Percentiles rank a stretch among this genome's conserved stretches.
These are phyloP conservation scores for Pleurotus platypus DNA, from an alignment of 768 basidiomycete species.

Conservation along the genomic window DNA sequence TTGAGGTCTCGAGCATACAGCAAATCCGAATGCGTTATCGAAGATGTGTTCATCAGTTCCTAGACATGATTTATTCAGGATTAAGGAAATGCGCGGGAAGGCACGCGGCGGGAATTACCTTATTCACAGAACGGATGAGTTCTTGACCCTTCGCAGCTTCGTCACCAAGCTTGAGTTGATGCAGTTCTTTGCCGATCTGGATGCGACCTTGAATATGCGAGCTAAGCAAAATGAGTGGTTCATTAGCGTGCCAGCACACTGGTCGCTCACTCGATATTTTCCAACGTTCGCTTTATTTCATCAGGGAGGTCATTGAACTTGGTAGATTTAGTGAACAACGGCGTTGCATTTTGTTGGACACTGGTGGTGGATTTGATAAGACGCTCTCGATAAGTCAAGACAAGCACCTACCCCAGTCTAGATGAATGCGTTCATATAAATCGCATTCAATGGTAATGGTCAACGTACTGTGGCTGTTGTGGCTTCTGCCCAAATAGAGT, in stretches of 20 bases:
- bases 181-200: slow-evolving; percentile 77
- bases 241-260: background rate
- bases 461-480: slow-evolving; percentile 26
- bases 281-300: slow-evolving; percentile 57
- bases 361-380: slow-evolving; percentile 14
- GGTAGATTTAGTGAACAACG: slow-evolving; percentile 52
- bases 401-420: slow-evolving; percentile 16
- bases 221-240: slow-evolving; percentile 29
- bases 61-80: slow-evolving; percentile 19
- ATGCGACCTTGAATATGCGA: slow-evolving; percentile 72
- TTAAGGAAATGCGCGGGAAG: background rate
- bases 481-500: slow-evolving; percentile 28
- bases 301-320: slow-evolving; percentile 86
- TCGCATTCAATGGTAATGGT: background rate
- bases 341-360: slow-evolving; percentile 16
- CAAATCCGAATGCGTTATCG: slow-evolving; percentile 63
- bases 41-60: slow-evolving; percentile 64
- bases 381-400: background rate
- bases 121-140: slow-evolving; percentile 61
- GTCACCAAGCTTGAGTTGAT: slow-evolving; percentile 71
- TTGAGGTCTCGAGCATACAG: slow-evolving; percentile 68
- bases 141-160: slow-evolving; percentile 74
- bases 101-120: slow-evolving; percentile 34
- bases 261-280: slow-evolving; percentile 62
- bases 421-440: background rate